Conservation (phyloP, 139 green algal species). For the Trebouxia sp. region DNA sequence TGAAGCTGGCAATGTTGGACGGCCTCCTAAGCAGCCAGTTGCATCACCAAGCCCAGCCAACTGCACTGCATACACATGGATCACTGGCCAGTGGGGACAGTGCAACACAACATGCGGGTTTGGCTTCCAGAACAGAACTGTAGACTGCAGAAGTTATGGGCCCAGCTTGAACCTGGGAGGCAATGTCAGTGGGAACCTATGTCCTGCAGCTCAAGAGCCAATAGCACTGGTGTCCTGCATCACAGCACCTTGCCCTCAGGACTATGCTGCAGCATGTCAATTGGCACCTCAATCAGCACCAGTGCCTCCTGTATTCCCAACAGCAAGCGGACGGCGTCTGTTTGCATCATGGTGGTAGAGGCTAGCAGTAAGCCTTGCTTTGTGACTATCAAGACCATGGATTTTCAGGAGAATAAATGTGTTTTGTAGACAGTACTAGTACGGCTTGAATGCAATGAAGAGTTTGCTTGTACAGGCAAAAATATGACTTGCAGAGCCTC, state of each 20-base stretch:
- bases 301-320: too few relatives aligned
- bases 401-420: too few relatives aligned
- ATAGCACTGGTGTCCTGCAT: slow-evolving; percentile 1
- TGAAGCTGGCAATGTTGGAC: background rate
- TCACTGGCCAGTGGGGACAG: background rate
- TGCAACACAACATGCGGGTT: background rate
- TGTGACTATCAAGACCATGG: too few relatives aligned
- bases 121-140: background rate
- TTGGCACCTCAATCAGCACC: background rate
- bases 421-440: too few relatives aligned
- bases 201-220: background rate
- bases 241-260: background rate
- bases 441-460: too few relatives aligned
- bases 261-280: slow-evolving; percentile 21
- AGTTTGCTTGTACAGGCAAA: too few relatives aligned
- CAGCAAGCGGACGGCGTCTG: background rate
- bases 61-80: slow-evolving; percentile 11
- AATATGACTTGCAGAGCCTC: too few relatives aligned
- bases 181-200: background rate
- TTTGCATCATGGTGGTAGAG: background rate
- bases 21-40: background rate
- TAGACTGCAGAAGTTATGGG: background rate
- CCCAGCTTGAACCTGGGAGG: background rate
- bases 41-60: background rate
- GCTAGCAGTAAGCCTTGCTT: too few relatives aligned